These are phyloP conservation scores for Zhuliangozyma blackwelliae DNA, from an alignment of 1,139 yeast genomes.

Conservation along the genomic window DNA sequence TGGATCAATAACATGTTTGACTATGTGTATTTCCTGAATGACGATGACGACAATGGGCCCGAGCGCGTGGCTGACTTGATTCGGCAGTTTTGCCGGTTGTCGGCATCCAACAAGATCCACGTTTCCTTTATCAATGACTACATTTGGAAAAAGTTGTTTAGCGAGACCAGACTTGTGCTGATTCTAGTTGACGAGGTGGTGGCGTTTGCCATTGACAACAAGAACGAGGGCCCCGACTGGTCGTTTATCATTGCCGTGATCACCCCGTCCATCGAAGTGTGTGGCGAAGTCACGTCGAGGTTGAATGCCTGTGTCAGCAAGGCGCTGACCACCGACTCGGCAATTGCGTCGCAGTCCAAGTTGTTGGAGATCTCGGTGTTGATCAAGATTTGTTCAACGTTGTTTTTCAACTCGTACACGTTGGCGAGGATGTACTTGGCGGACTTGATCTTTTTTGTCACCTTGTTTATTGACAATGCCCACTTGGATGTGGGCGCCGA, in stretches of 20 bases:
- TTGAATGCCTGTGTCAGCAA: slow-evolving; percentile 50
- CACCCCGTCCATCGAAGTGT: slow-evolving; percentile 70
- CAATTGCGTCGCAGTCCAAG: slow-evolving; percentile 56
- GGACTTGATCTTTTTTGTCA: slow-evolving; percentile 66
- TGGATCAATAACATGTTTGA: slow-evolving; percentile 74
- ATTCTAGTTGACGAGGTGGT: slow-evolving; percentile 69
- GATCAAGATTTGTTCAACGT: slow-evolving; percentile 59
- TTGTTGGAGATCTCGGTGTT: slow-evolving; percentile 74
- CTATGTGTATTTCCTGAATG: slow-evolving; percentile 50
- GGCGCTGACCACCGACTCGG: slow-evolving; percentile 43
- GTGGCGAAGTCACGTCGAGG: slow-evolving; percentile 60
- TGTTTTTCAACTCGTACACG: slow-evolving; percentile 68
- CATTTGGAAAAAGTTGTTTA: slow-evolving; percentile 68
- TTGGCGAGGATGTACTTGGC: slow-evolving; percentile 67
- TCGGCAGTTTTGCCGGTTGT: slow-evolving; percentile 58
- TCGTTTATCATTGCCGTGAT: slow-evolving; percentile 56
- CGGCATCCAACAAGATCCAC: slow-evolving; percentile 45
- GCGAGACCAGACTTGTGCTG: slow-evolving; percentile 56
- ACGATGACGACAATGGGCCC: slow-evolving; percentile 54
- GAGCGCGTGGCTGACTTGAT: slow-evolving; percentile 59
- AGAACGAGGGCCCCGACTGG: slow-evolving; percentile 72
- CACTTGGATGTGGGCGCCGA: slow-evolving; percentile 65
- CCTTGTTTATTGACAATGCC: slow-evolving; percentile 71
- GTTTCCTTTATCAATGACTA: slow-evolving; percentile 41
- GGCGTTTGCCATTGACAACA: slow-evolving; percentile 69